A percentile compares a stretch with the other conserved stretches of the same genome.
These are phyloP conservation scores for Trichomonascaceae sp. DNA, from an alignment of 1,139 yeast genomes.

Conservation along the genomic window DNA sequence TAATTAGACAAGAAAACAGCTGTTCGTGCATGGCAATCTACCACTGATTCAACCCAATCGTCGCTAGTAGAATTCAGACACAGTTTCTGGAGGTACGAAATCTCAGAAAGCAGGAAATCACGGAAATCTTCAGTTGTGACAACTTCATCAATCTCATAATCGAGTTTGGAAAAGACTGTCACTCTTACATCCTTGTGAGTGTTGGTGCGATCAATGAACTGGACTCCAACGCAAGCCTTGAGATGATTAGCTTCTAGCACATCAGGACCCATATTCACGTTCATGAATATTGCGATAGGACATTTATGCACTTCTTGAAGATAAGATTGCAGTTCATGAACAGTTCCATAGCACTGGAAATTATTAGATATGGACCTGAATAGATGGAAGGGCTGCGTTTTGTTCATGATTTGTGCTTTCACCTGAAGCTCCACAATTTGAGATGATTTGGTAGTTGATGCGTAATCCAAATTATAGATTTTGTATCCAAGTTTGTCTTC, in stretches of 20 bases:
- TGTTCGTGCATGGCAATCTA: constrained; percentile 23
- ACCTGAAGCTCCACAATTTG: constrained; percentile 60
- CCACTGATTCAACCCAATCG: constrained; percentile 21
- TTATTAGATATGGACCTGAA: constrained; percentile 43
- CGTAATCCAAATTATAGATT: constrained; percentile 27
- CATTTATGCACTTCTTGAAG: constrained; percentile 45
- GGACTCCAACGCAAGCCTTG: constrained; percentile 44
- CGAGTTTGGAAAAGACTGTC: constrained; percentile 16
- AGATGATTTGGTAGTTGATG: constrained; percentile 20
- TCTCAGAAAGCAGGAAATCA: constrained; percentile 26
- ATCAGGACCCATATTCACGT: constrained; percentile 38
- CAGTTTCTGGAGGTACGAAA: constrained; percentile 31
- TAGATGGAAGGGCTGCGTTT: constrained; percentile 79
- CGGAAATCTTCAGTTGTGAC: constrained; percentile 25
- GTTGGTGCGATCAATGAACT: constrained; percentile 28
- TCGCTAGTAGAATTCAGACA: constrained; percentile 29
- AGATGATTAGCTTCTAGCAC: constrained; percentile 37
- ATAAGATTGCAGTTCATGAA: constrained; percentile 65
- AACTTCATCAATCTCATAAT: constrained; percentile 25
- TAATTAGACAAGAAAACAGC: constrained; percentile 25
- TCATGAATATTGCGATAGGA: constrained; percentile 60
- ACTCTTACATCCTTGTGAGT: constrained; percentile 18
- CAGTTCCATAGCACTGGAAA: constrained; percentile 63
- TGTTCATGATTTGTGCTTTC: constrained; percentile 73
- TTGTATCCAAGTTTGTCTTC: constrained; percentile 15